Percentiles rank a stretch among this genome's conserved stretches.
phyloP scores from a whole-genome alignment of 331 rosid genomes.

The Rhamnella rubrinervis region DNA sequence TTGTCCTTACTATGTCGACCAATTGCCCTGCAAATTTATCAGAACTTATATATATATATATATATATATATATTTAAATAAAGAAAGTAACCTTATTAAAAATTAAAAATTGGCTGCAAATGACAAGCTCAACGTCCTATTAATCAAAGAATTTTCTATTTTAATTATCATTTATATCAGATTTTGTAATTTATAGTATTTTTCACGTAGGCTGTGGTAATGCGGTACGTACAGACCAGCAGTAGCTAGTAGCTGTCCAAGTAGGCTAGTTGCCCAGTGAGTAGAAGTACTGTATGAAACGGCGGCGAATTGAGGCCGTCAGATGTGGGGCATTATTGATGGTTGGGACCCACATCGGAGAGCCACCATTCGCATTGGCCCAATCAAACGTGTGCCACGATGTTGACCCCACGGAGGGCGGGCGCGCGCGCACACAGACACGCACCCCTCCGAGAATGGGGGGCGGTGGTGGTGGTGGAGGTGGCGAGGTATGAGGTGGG shows the following conservation, averaged over 20 bases:
- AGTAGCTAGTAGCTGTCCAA: neutral
- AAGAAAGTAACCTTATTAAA: too few species aligned
- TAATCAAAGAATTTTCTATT: too few species aligned
- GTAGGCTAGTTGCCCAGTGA: too few species aligned
- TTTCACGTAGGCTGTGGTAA: too few species aligned
- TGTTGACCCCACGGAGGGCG: neutral
- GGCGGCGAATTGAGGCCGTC: conserved; percentile 29
- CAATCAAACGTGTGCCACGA: neutral
- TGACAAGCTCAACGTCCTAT: too few species aligned
- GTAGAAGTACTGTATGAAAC: neutral
- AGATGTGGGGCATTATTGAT: conserved; percentile 12
- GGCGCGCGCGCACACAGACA: neutral
- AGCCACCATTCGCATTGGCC: neutral
- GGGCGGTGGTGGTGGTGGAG: conserved; percentile 7
- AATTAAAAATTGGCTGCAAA: too few species aligned
- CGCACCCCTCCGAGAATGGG: too few species aligned
- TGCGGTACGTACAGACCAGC: neutral
- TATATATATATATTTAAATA: too few species aligned
- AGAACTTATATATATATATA: too few species aligned
- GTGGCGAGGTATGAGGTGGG: conserved; percentile 5
- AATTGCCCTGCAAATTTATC: neutral
- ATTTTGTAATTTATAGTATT: too few species aligned
- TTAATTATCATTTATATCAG: too few species aligned
- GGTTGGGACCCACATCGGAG: neutral
- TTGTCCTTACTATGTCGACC: conserved; percentile 20